Percentiles rank a stretch among this genome's conserved stretches.
Conservation (phyloP, 164 flowering plant species). For the Chimonanthus praecox region DNA sequence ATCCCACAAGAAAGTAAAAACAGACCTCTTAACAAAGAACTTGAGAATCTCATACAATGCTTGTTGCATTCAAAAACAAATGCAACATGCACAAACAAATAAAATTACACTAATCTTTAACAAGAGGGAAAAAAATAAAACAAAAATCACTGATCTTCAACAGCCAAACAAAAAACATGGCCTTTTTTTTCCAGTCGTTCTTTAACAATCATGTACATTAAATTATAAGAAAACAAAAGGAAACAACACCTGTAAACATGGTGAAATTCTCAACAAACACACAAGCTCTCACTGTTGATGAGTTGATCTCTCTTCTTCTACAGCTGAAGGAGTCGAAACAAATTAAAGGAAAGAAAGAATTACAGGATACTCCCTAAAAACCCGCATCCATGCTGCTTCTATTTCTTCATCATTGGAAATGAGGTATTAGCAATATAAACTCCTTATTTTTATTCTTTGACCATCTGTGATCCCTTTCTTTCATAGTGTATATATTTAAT, state of each 20-base stretch:
- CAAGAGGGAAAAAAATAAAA: neutral
- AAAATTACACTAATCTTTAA: too few species aligned
- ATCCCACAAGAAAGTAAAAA: too few species aligned
- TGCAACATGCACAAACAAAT: too few species aligned
- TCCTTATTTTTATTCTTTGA: slow-evolving; percentile 1
- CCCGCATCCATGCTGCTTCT: slow-evolving; percentile 51
- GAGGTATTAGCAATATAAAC: slow-evolving; percentile 14
- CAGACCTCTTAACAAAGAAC: too few species aligned
- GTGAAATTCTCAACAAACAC: neutral
- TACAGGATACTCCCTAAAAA: slow-evolving; percentile 71
- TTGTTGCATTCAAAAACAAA: too few species aligned
- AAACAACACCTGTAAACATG: neutral
- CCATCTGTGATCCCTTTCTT: neutral
- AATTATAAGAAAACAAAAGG: too few species aligned
- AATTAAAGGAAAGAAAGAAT: slow-evolving; percentile 15
- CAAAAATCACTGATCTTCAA: neutral
- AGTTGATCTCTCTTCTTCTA: neutral
- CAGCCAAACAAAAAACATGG: slow-evolving; percentile 6
- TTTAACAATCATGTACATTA: neutral
- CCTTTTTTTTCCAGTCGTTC: neutral
- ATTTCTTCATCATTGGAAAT: slow-evolving; percentile 12
- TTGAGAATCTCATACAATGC: too few species aligned
- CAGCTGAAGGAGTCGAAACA: slow-evolving; percentile 8
- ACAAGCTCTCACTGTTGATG: neutral
- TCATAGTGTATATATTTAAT: slow-evolving; percentile 8